These are phyloP conservation scores for Thielaviopsis musarum DNA, from an alignment of 2,329 filamentous ascomycete species.

Conservation along the genomic window DNA sequence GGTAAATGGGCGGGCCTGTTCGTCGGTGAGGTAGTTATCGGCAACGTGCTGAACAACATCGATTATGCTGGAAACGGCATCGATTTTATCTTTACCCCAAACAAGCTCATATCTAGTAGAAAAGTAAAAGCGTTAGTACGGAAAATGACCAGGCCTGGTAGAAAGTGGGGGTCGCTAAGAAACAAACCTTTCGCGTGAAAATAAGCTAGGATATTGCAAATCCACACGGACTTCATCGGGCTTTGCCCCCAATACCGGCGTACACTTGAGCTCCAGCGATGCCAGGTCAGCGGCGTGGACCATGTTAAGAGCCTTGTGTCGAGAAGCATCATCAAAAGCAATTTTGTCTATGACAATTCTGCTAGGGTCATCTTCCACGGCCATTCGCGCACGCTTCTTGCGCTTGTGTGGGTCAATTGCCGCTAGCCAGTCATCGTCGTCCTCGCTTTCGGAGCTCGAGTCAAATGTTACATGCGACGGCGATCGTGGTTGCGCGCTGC, in stretches of 20 bases:
- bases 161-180: slow-evolving; percentile 2
- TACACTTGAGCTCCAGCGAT: slow-evolving; percentile 32
- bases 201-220: slow-evolving; percentile 70
- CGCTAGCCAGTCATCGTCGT: slow-evolving; percentile 34
- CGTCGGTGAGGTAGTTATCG: slow-evolving; percentile 60
- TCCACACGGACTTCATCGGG: slow-evolving; percentile 42
- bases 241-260: slow-evolving; percentile 30
- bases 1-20: slow-evolving; percentile 49
- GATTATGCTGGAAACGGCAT: slow-evolving; percentile 58
- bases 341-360: slow-evolving; percentile 3
- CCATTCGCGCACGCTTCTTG: slow-evolving; percentile 17
- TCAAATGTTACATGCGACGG: slow-evolving; percentile 33
- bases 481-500: slow-evolving; percentile 21
- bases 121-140: slow-evolving; percentile 9
- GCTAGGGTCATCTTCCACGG: slow-evolving; percentile 8
- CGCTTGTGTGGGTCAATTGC: slow-evolving; percentile 30
- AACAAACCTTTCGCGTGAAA: slow-evolving; percentile 46
- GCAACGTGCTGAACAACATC: slow-evolving; percentile 52
- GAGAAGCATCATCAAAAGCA: slow-evolving; percentile 4
- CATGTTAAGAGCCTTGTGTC: slow-evolving; percentile 27
- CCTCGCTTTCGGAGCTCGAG: slow-evolving; percentile 33
- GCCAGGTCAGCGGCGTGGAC: slow-evolving; percentile 44
- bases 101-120: slow-evolving; percentile 51
- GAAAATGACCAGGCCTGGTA: slow-evolving; percentile 11
- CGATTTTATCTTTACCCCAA: slow-evolving; percentile 61